Percentiles rank a stretch among this genome's conserved stretches.
phyloP scores from a whole-genome alignment of 2,329 filamentous ascomycete genomes.

The Nothophoma quercina region DNA sequence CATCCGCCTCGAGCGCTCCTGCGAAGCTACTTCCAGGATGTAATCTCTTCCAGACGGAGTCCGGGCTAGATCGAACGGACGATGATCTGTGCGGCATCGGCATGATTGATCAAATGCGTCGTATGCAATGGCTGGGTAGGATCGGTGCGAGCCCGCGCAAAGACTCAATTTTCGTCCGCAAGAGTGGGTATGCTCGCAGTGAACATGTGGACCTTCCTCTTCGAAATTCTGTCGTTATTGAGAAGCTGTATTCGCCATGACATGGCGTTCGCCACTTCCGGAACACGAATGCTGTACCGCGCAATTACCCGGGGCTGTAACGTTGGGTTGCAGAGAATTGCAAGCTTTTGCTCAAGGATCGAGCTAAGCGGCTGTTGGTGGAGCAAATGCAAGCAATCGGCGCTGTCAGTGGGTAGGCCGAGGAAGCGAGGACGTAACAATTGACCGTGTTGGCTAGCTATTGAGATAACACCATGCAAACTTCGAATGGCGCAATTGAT shows the following conservation, averaged over 20 bases:
- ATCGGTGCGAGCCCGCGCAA: neutral
- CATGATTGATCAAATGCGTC: neutral
- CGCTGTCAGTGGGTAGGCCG: conserved; percentile 5
- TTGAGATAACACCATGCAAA: conserved; percentile 12
- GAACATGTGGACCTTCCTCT: neutral
- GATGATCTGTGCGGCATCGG: neutral
- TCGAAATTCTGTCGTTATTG: neutral
- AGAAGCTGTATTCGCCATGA: neutral
- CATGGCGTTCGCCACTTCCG: too few relatives aligned
- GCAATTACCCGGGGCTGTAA: neutral
- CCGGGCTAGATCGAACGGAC: neutral
- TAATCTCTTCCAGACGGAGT: neutral
- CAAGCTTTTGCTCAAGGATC: conserved; percentile 12
- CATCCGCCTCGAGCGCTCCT: too few relatives aligned
- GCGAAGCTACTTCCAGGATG: too few relatives aligned
- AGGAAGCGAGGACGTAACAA: conserved; percentile 15
- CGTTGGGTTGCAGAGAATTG: conserved; percentile 2
- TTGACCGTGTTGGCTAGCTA: conserved; percentile 5
- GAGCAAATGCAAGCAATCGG: conserved; percentile 2
- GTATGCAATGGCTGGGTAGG: neutral
- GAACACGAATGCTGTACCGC: neutral
- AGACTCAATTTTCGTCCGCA: neutral
- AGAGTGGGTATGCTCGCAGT: neutral
- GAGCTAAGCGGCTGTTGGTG: conserved; percentile 12
- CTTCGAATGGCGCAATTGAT: conserved; percentile 18